phyloP scores from a whole-genome alignment of 371 early-diverging fungal genomes.

The Saksenaea vasiformis region DNA sequence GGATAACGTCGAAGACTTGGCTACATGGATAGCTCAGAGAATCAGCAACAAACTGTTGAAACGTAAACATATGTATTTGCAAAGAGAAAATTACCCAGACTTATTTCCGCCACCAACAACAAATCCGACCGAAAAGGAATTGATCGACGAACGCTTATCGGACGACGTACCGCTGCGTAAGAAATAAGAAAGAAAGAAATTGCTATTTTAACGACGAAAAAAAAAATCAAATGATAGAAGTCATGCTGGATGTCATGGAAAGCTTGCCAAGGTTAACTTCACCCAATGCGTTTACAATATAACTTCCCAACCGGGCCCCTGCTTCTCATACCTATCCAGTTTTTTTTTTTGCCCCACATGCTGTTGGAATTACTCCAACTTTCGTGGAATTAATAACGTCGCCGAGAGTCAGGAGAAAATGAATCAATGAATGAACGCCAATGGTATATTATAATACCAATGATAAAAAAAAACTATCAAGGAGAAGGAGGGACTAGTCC shows the following conservation, averaged over 20 bases:
- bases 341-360: not conserved
- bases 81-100: conserved; percentile 33
- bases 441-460: not conserved
- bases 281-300: conserved; percentile 7
- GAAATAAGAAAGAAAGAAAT: not conserved
- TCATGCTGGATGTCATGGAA: conserved; percentile 25
- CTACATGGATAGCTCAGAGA: not conserved
- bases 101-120: conserved; percentile 25
- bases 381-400: not conserved
- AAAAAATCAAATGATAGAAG: conserved; percentile 12
- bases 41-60: conserved; percentile 7
- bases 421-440: too few species aligned
- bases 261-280: conserved; percentile 25
- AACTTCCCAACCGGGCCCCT: not conserved
- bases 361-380: not conserved
- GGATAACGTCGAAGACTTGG: conserved; percentile 15
- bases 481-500: not conserved
- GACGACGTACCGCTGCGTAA: conserved; percentile 27
- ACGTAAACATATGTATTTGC: conserved; percentile 37
- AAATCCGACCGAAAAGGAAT: not conserved
- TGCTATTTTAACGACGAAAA: not conserved
- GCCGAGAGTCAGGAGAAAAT: too few species aligned
- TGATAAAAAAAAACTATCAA: not conserved
- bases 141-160: not conserved
- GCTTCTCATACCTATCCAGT: not conserved